A percentile compares a stretch with the other conserved stretches of the same genome.
These are phyloP conservation scores for Aspergillus versicolor DNA, from an alignment of 2,329 filamentous ascomycete genomes.

Conservation along the genomic window DNA sequence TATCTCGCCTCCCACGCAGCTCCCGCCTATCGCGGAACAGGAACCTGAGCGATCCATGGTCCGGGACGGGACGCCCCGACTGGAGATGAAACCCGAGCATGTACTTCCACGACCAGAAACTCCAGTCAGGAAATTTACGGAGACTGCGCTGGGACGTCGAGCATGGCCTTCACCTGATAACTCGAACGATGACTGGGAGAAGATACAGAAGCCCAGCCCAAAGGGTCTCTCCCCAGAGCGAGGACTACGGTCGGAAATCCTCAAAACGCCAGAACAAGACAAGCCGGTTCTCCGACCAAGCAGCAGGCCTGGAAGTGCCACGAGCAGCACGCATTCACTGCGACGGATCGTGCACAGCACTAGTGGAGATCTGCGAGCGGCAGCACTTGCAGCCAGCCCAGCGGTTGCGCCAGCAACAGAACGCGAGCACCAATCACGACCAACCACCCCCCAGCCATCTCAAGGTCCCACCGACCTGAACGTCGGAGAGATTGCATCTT, in stretches of 20 bases:
- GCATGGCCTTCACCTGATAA: conserved; percentile 30
- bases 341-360: conserved; percentile 65
- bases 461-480: conserved; percentile 27
- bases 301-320: conserved; percentile 52
- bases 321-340: conserved; percentile 45
- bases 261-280: conserved; percentile 33
- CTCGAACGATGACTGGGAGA: conserved; percentile 17
- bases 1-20: conserved; percentile 40
- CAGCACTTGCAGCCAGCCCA: conserved; percentile 65
- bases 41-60: conserved; percentile 46
- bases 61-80: conserved; percentile 30
- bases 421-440: conserved; percentile 18
- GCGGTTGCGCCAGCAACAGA: conserved; percentile 61
- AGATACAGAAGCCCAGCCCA: conserved; percentile 29
- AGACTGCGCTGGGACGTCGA: conserved; percentile 32
- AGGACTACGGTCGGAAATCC: conserved; percentile 36
- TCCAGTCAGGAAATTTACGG: conserved; percentile 33
- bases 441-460: conserved; percentile 27
- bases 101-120: conserved; percentile 32
- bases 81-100: conserved; percentile 44
- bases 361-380: conserved; percentile 57
- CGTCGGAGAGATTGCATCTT: conserved; percentile 44
- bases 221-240: conserved; percentile 2
- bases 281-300: conserved; percentile 33
- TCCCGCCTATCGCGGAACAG: conserved; percentile 55